Conservation (phyloP, 305 asterid genomes). For the Fraxinus nigra region DNA sequence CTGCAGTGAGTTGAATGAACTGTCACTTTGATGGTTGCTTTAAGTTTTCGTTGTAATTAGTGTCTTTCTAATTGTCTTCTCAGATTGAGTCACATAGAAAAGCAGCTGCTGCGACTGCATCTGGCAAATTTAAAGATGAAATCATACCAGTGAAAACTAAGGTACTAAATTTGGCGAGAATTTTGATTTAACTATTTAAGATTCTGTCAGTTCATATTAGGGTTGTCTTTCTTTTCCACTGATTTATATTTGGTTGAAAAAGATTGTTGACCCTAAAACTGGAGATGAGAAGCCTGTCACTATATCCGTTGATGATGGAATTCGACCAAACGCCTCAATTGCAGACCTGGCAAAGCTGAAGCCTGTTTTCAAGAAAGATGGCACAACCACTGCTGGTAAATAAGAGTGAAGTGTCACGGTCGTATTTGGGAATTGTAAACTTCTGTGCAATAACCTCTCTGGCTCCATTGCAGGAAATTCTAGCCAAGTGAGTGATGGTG, state of each 20-base stretch:
- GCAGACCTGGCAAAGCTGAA: conserved; percentile 73
- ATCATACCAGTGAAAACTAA: conserved; percentile 82
- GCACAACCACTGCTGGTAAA: conserved; percentile 94
- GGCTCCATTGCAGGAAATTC: conserved; percentile 50
- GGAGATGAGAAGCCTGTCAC: conserved; percentile 89
- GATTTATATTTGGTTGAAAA: not conserved
- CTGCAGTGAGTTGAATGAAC: conserved; percentile 65
- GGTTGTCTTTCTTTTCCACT: not conserved
- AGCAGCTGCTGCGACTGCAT: conserved; percentile 97
- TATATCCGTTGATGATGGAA: conserved; percentile 86
- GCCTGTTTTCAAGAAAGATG: conserved; percentile 94
- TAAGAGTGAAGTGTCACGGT: not conserved
- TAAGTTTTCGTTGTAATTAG: conserved; percentile 27
- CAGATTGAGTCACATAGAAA: conserved; percentile 90
- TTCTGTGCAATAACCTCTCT: not conserved
- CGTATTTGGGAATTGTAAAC: not conserved
- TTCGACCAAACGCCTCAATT: conserved; percentile 63
- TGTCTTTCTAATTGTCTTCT: conserved; percentile 7
- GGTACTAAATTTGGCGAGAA: conserved; percentile 24
- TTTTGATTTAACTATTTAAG: conserved; percentile 1
- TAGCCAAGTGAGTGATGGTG: conserved; percentile 97
- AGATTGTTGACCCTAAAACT: conserved; percentile 72
- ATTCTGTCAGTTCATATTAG: not conserved
- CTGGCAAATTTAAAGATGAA: conserved; percentile 89
- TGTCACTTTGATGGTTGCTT: conserved; percentile 5